These are phyloP conservation scores for Rheum nobile DNA, from an alignment of 148 eudicot species.

Conservation along the genomic window DNA sequence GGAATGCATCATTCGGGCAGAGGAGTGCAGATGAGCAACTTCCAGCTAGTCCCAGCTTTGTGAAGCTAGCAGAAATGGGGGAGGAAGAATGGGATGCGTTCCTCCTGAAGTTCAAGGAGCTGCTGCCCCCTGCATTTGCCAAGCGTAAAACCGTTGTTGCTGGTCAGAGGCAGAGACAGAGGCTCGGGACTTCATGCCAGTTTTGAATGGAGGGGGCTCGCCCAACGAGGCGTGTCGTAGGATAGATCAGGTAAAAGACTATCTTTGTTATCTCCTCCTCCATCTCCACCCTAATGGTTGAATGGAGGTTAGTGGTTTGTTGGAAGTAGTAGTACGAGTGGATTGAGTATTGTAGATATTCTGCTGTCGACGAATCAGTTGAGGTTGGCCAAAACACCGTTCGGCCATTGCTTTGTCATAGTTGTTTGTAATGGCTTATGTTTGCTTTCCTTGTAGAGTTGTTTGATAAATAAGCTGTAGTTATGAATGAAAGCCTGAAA, in stretches of 20 bases:
- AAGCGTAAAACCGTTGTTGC: constrained; percentile 31
- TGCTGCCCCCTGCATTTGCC: constrained; percentile 58
- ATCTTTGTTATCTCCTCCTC: neutral
- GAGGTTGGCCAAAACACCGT: neutral
- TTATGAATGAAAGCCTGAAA: neutral
- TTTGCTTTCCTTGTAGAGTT: neutral
- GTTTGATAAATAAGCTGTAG: constrained; percentile 3
- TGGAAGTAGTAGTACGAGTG: neutral
- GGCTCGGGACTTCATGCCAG: constrained; percentile 99
- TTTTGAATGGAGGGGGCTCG: constrained; percentile 45
- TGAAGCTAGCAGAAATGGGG: constrained; percentile 71
- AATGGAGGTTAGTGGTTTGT: no score
- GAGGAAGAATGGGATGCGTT: constrained; percentile 76
- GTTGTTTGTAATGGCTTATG: neutral
- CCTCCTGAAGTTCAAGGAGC: constrained; percentile 67
- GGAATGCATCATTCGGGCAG: constrained; percentile 57
- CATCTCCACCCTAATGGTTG: no score
- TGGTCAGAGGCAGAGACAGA: constrained; percentile 80
- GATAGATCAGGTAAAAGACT: neutral
- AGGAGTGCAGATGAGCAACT: constrained; percentile 87
- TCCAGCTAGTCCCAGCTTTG: constrained; percentile 56
- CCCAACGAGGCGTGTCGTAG: no score
- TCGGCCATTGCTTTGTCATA: neutral
- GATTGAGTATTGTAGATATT: neutral
- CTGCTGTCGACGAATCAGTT: neutral